Conservation (phyloP, 73 alveolate species). For the Blepharisma stoltei region DNA sequence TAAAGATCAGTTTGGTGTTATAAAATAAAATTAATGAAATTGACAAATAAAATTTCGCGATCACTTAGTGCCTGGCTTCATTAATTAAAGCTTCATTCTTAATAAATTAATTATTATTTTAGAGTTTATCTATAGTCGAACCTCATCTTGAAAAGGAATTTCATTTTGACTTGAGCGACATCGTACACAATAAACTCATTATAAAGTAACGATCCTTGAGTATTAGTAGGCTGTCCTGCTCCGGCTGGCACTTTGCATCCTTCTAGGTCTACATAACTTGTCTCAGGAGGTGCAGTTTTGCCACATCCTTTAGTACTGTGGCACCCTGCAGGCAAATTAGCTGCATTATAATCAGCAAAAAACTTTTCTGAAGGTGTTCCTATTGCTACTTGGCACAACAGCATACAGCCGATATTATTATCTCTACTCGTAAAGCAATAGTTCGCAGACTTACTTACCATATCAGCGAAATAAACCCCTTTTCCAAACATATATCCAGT, state of each 20-base stretch:
- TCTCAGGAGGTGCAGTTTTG: slow-evolving; percentile 70
- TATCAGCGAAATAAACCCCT: slow-evolving; percentile 98
- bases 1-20: no score
- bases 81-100: no score
- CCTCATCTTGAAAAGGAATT: slow-evolving; percentile 45
- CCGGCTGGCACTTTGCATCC: slow-evolving; percentile 79
- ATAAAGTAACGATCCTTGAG: slow-evolving; percentile 61
- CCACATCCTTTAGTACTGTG: slow-evolving; percentile 77
- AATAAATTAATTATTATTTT: no score
- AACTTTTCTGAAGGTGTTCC: slow-evolving; percentile 83
- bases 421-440: slow-evolving; percentile 76
- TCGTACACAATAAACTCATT: slow-evolving; percentile 92
- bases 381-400: slow-evolving; percentile 95
- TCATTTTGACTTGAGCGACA: slow-evolving; percentile 66
- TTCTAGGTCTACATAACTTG: slow-evolving; percentile 43
- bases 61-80: no score
- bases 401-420: slow-evolving; percentile 80
- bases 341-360: slow-evolving; percentile 82
- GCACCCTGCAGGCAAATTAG: slow-evolving; percentile 43
- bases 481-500: slow-evolving; percentile 96
- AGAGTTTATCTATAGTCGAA: neutral
- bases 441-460: slow-evolving; percentile 85
- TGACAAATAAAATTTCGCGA: no score
- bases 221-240: slow-evolving; percentile 39
- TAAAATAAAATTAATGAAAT: no score